Evolutionary conservation across 1,139 yeast species (phyloP).

Genomic region (Candida tetrigidarum): DNA sequence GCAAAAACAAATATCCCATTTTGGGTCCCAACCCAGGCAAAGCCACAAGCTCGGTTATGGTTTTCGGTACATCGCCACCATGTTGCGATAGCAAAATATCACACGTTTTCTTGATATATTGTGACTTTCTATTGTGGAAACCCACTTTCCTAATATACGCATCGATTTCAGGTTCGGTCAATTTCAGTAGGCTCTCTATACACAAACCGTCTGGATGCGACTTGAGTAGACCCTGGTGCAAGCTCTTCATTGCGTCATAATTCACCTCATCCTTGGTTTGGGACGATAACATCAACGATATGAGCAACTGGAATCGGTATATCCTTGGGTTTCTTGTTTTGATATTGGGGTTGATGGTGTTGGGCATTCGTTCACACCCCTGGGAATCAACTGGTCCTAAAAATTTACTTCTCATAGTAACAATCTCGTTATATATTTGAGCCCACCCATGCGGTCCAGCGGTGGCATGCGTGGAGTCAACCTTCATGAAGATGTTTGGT

Average conservation of each 20-base stretch:
- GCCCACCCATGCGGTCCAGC: conserved; percentile 52
- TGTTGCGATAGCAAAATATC: conserved; percentile 53
- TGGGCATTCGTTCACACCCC: conserved; percentile 84
- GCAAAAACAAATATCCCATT: conserved; percentile 85
- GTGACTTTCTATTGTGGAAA: conserved; percentile 81
- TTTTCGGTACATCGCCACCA: conserved; percentile 70
- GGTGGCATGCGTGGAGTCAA: conserved; percentile 16
- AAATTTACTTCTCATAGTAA: conserved; percentile 64
- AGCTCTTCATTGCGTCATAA: conserved; percentile 66
- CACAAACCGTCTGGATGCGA: conserved; percentile 30
- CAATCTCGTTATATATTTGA: conserved; percentile 62
- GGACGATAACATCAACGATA: conserved; percentile 85
- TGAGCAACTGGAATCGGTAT: conserved; percentile 73
- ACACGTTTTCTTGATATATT: conserved; percentile 67
- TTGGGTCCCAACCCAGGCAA: conserved; percentile 97
- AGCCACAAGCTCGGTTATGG: conserved; percentile 63
- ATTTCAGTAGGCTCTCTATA: conserved; percentile 39
- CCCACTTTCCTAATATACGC: conserved; percentile 78
- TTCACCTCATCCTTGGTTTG: conserved; percentile 93
- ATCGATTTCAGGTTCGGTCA: conserved; percentile 64
- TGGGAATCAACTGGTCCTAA: conserved; percentile 85
- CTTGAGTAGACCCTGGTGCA: conserved; percentile 38
- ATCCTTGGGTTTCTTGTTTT: conserved; percentile 35
- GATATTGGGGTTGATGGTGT: conserved; percentile 39
- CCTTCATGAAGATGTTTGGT: conserved; percentile 21